These are phyloP conservation scores for Chlorella variabilis DNA, from an alignment of 163 green algal species.

Conservation along the genomic window DNA sequence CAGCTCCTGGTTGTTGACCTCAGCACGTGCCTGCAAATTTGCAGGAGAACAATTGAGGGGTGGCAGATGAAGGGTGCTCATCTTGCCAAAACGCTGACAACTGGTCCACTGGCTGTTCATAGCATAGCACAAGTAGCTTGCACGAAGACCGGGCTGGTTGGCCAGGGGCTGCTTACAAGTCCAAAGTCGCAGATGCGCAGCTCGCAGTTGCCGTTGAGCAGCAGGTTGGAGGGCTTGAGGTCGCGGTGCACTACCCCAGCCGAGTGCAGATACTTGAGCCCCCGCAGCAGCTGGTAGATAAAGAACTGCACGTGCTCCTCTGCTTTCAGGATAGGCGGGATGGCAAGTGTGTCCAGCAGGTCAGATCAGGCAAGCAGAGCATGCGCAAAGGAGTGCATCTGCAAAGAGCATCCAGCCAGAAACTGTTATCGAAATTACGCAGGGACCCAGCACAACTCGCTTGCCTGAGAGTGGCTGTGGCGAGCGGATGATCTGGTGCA, in stretches of 20 bases:
- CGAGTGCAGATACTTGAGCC: constrained; percentile 89
- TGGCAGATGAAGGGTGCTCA: too few species aligned
- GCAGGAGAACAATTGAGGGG: neutral
- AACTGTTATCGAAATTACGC: too few species aligned
- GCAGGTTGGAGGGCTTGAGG: constrained; percentile 97
- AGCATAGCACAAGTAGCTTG: too few species aligned
- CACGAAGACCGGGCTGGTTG: too few species aligned
- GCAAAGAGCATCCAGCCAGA: too few species aligned
- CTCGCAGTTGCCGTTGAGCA: constrained; percentile 97
- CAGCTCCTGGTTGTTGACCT: constrained; percentile 56
- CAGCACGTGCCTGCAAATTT: constrained; percentile 28
- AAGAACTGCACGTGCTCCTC: constrained; percentile 99
- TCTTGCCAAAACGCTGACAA: too few species aligned
- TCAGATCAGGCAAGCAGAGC: neutral
- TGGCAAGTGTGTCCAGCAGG: neutral
- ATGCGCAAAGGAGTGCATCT: neutral
- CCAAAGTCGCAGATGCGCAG: constrained; percentile 99
- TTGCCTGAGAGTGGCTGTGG: constrained; percentile 69
- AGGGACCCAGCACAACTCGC: too few species aligned
- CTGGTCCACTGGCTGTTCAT: too few species aligned
- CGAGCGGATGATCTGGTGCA: constrained; percentile 99
- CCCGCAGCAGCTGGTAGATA: constrained; percentile 95
- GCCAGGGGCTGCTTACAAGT: constrained; percentile 82
- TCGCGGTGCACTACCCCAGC: constrained; percentile 96
- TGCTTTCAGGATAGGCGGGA: neutral